phyloP scores from a whole-genome alignment of 129 eudicot genomes.

The Chrysanthemum makinoi region DNA sequence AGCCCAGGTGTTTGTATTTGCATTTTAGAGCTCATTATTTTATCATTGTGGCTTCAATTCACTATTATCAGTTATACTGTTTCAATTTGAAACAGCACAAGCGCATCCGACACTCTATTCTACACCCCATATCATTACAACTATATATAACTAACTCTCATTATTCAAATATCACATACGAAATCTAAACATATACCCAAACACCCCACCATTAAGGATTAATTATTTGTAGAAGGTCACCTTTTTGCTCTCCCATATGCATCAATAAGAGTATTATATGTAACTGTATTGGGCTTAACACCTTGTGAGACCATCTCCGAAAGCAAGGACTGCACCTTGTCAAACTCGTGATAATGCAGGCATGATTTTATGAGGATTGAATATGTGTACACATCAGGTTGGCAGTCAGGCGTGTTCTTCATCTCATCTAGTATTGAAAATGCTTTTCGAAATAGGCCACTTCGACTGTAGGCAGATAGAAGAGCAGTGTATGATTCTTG shows the following conservation, averaged over 20 bases:
- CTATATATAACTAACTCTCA: no score
- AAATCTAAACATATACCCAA: no score
- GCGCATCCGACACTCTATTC: no score
- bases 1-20: background rate
- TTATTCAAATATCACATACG: no score
- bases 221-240: conserved; percentile 29
- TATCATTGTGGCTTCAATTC: no score
- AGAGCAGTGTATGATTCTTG: conserved; percentile 90
- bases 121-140: no score
- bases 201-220: no score
- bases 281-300: conserved; percentile 75
- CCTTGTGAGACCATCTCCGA: conserved; percentile 77
- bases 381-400: conserved; percentile 84
- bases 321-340: conserved; percentile 58
- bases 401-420: conserved; percentile 63
- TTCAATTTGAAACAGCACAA: no score
- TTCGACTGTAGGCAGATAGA: conserved; percentile 87
- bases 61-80: no score
- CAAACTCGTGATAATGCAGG: conserved; percentile 69
- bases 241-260: conserved; percentile 86
- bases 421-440: conserved; percentile 66
- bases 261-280: conserved; percentile 90
- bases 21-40: no score
- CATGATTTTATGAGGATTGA: conserved; percentile 87
- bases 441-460: conserved; percentile 71